Evolutionary conservation across 2,329 filamentous ascomycete species (phyloP).

Genomic region (Tolypocladium nubicola): DNA sequence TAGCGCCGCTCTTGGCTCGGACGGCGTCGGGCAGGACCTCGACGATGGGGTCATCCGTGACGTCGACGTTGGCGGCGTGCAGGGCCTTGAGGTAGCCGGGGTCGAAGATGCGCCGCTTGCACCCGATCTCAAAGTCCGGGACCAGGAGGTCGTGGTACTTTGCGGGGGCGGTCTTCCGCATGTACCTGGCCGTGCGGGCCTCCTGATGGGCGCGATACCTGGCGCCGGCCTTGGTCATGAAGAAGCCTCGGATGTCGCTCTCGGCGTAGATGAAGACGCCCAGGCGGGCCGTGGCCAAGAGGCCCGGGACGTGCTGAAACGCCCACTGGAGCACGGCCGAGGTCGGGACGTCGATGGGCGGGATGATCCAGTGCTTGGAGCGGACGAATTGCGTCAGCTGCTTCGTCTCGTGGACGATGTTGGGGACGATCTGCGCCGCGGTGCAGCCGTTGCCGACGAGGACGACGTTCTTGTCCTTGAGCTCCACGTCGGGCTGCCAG

Average conservation of each 20-base stretch:
- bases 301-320: constrained; percentile 36
- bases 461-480: constrained; percentile 35
- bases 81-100: constrained; percentile 42
- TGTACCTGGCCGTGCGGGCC: constrained; percentile 26
- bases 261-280: constrained; percentile 29
- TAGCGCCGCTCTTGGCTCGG: constrained; percentile 22
- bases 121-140: constrained; percentile 51
- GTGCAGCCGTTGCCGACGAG: constrained; percentile 47
- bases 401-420: constrained; percentile 23
- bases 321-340: constrained; percentile 16
- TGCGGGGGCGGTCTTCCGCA: constrained; percentile 36
- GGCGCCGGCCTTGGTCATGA: constrained; percentile 22
- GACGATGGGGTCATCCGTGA: constrained; percentile 37
- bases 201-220: constrained; percentile 25
- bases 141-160: constrained; percentile 52
- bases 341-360: constrained; percentile 15
- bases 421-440: constrained; percentile 41
- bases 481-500: constrained; percentile 41
- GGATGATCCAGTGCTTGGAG: constrained; percentile 31
- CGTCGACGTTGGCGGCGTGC: constrained; percentile 32
- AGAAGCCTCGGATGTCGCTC: constrained; percentile 23
- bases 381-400: constrained; percentile 31
- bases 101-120: constrained; percentile 54
- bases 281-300: constrained; percentile 25
- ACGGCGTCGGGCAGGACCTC: constrained; percentile 33